Conservation (phyloP, 495 filamentous ascomycete genomes). For the Aspergillus cavernicola region DNA sequence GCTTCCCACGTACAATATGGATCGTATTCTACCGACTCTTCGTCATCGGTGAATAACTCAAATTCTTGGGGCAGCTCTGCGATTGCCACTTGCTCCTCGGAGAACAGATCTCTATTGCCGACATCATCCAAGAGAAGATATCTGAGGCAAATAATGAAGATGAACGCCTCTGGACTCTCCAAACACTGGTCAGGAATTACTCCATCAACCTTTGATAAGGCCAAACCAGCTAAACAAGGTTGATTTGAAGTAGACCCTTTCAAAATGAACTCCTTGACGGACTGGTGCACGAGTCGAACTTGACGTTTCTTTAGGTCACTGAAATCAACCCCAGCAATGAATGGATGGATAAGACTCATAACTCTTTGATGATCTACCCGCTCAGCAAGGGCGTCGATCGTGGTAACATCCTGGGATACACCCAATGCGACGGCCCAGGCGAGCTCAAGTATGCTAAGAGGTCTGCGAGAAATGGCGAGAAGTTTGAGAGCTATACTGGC, state of each 20-base stretch:
- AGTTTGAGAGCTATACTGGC: constrained; percentile 17
- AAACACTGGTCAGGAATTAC: constrained; percentile 2
- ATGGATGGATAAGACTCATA: constrained; percentile 25
- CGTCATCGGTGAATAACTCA: constrained; percentile 13
- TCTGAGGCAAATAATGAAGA: constrained; percentile 21
- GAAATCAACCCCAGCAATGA: constrained; percentile 21
- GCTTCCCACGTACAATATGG: constrained; percentile 21
- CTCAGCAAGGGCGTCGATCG: constrained; percentile 16
- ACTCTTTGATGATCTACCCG: constrained; percentile 26
- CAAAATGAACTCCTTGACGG: constrained; percentile 24
- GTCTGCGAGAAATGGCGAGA: constrained; percentile 18
- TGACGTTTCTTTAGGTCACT: constrained; percentile 18
- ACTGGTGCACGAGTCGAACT: constrained; percentile 25
- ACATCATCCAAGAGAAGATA: constrained; percentile 30
- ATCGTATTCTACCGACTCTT: constrained; percentile 15
- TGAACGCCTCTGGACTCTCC: constrained; percentile 16
- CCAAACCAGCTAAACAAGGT: constrained; percentile 1
- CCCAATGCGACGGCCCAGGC: constrained; percentile 21
- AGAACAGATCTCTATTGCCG: constrained; percentile 19
- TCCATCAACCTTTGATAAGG: background rate
- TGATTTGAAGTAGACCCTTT: constrained; percentile 12
- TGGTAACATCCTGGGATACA: constrained; percentile 10
- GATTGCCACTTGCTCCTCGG: constrained; percentile 20
- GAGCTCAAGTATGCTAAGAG: constrained; percentile 25
- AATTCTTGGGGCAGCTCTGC: constrained; percentile 18